Evolutionary conservation across 2,329 filamentous ascomycete genomes (phyloP), one percentile per base, ranked within the genome.

Genomic region (Scedosporium aurantiacum): DNA sequence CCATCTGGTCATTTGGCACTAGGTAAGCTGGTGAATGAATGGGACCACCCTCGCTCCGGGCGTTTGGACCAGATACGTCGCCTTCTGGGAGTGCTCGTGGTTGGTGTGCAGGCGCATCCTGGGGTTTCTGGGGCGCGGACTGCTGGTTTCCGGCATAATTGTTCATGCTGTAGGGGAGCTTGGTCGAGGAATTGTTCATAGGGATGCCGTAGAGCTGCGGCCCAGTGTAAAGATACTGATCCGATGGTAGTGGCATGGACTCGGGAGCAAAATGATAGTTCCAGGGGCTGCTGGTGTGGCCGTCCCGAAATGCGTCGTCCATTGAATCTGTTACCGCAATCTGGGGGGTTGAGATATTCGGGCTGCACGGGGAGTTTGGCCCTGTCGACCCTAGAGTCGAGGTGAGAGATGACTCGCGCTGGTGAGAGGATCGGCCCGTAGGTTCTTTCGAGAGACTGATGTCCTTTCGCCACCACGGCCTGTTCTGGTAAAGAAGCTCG

Each of bases 321-420:
- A 68, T 64, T 16, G 79, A 72, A 64, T 84, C 81, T 55, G 74
- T 77, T 14, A 82, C 71, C 25, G 81, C 80, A 58, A 86, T 82
- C 7, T 84, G 81, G 2, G 83, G 83, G 63, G 84, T 82, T 43
- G 81, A 77, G 1, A 76, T 79, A 67, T 76, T 82, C 62, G 78
- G 74, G 45, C 77, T 79, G 69, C 77, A 86, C 3, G 83, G 83
- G 18, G 84, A 86, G 0, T 79, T 75, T 18, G 83, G 83, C n/a
- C 80, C 82, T 41, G 80, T 77, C 0, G 83, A 86, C 10, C 81
- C 82, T 47, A 85, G 67, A 21, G 58, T 60, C 0, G 84, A 86
- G 0, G 83, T 86, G 43, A 84, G 72, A 5, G 83, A 86, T 2
- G 83, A 82, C 65, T 86, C 82, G 65, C 83, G 79, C 55, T 86